Evolutionary conservation across 164 flowering plant species (phyloP).

Genomic region (Cinnamomum chago): DNA sequence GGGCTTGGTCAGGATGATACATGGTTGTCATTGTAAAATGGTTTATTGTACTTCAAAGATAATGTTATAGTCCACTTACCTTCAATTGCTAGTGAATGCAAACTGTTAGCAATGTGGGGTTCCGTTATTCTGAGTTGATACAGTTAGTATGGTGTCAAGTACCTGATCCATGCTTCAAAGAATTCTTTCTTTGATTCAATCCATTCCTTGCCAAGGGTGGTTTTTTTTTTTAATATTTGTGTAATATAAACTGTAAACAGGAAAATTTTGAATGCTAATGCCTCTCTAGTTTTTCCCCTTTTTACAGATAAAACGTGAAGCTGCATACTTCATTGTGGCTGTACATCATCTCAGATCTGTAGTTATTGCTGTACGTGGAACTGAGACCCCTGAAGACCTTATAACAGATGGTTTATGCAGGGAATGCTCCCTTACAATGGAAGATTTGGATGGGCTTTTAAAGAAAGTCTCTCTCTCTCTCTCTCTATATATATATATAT

Average conservation of each 20-base stretch:
- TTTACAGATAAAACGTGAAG: slow-evolving; percentile 59
- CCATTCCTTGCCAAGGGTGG: no score
- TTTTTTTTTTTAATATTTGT: no score
- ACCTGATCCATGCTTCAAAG: no score
- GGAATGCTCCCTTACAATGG: slow-evolving; percentile 51
- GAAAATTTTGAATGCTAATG: background rate
- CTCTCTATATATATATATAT: slow-evolving; percentile 7
- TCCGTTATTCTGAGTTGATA: no score
- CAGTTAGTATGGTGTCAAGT: no score
- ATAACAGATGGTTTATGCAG: slow-evolving; percentile 78
- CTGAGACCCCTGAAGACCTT: slow-evolving; percentile 93
- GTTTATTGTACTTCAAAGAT: no score
- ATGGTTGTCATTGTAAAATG: no score
- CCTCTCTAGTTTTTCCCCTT: slow-evolving; percentile 4
- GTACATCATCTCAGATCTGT: slow-evolving; percentile 56
- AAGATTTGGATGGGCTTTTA: slow-evolving; percentile 74
- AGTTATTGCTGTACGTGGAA: slow-evolving; percentile 80
- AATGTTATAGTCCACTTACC: no score
- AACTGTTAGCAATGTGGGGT: no score
- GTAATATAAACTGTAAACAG: background rate
- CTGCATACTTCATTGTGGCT: slow-evolving; percentile 73
- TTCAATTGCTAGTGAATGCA: no score
- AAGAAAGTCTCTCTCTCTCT: slow-evolving; percentile 39
- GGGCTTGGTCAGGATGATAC: no score
- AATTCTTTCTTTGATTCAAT: no score